These are phyloP conservation scores for Oryza glumipatula DNA, from an alignment of 176 grass and related monocot genomes.

Conservation along the genomic window DNA sequence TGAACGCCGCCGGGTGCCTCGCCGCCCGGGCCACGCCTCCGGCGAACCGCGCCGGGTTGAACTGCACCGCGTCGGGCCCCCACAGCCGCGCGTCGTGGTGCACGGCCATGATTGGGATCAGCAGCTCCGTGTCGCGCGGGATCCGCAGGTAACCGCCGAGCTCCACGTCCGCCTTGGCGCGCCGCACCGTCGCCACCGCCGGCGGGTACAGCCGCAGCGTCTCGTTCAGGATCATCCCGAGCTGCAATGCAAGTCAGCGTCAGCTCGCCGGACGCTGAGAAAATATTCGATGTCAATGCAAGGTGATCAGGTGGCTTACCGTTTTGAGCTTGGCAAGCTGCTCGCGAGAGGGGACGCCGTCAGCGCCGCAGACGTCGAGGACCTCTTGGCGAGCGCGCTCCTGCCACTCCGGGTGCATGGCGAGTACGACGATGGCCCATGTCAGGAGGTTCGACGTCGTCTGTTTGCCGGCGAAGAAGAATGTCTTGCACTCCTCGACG, in stretches of 20 bases:
- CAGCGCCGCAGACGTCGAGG: constrained; percentile 72
- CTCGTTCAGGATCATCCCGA: constrained; percentile 96
- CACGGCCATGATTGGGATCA: constrained; percentile 97
- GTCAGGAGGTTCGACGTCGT: constrained; percentile 97
- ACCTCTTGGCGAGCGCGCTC: constrained; percentile 85
- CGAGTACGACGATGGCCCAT: constrained; percentile 86
- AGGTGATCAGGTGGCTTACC: constrained; percentile 38
- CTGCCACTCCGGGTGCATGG: constrained; percentile 98
- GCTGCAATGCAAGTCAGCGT: constrained; percentile 38
- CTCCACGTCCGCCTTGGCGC: constrained; percentile 81
- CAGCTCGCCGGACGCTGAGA: constrained; percentile 13
- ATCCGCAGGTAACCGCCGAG: constrained; percentile 67
- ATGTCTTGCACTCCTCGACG: constrained; percentile 96
- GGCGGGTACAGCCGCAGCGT: constrained; percentile 97
- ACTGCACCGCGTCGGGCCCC: constrained; percentile 81
- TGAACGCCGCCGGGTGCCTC: constrained; percentile 81
- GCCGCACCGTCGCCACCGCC: constrained; percentile 86
- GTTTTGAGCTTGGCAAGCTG: constrained; percentile 91
- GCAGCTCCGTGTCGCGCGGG: constrained; percentile 83
- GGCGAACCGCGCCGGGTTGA: constrained; percentile 85
- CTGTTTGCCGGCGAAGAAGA: constrained; percentile 98
- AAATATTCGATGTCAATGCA: neutral
- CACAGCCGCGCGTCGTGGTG: constrained; percentile 87
- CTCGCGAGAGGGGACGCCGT: constrained; percentile 66
- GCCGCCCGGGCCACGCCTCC: constrained; percentile 66